These are phyloP conservation scores for Monotropa hypopitys DNA, from an alignment of 179 eudicot species.

Conservation along the genomic window DNA sequence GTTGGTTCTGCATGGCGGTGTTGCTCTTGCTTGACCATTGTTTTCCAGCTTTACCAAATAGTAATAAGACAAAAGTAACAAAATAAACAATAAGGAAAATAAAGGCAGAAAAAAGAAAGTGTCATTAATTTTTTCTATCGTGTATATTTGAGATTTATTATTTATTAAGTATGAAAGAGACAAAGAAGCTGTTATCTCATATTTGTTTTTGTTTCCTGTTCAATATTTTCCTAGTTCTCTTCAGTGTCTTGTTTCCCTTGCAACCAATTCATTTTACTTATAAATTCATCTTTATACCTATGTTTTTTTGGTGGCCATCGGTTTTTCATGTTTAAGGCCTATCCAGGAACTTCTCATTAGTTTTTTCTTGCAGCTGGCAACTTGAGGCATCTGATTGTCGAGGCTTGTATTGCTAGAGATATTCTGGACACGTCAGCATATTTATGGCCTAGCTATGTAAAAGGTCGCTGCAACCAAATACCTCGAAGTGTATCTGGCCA, in stretches of 20 bases:
- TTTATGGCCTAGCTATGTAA: constrained; percentile 82
- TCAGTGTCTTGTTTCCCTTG: background rate
- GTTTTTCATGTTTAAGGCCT: background rate
- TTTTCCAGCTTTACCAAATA: background rate
- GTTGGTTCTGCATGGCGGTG: background rate
- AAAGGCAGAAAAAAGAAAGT: background rate
- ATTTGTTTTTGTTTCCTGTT: background rate
- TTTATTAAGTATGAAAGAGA: background rate
- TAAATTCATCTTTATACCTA: background rate
- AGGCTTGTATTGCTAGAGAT: constrained; percentile 87
- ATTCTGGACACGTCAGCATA: constrained; percentile 83
- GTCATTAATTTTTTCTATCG: background rate
- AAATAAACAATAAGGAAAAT: background rate
- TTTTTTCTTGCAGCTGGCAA: constrained; percentile 68
- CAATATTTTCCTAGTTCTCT: background rate
- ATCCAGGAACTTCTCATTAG: background rate
- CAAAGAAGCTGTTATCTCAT: background rate
- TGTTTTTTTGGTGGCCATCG: background rate
- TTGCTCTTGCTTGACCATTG: background rate
- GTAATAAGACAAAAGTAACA: background rate
- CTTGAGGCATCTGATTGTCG: constrained; percentile 75
- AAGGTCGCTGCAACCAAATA: constrained; percentile 51
- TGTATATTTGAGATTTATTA: background rate
- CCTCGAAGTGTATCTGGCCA: constrained; percentile 59
- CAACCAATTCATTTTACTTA: background rate